These are phyloP conservation scores for Diatrype stigma DNA, from an alignment of 2,329 filamentous ascomycete species.

Conservation along the genomic window DNA sequence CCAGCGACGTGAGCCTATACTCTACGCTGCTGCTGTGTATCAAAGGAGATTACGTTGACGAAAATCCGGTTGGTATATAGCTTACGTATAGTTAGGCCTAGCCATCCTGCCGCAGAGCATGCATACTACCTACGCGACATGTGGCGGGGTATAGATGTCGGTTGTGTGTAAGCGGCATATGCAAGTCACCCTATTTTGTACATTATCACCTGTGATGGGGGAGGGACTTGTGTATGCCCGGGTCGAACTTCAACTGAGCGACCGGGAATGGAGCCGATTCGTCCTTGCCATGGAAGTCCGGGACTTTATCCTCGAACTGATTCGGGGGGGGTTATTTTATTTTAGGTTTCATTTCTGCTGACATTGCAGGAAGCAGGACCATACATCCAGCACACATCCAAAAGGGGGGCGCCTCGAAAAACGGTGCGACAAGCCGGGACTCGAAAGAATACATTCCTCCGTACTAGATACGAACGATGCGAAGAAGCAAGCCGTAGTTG, in stretches of 20 bases:
- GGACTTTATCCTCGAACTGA: not conserved
- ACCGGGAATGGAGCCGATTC: not conserved
- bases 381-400: not conserved
- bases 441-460: not conserved
- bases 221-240: not conserved
- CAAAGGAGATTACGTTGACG: not conserved
- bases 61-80: no score
- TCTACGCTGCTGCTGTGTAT: not conserved
- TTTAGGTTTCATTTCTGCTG: not conserved
- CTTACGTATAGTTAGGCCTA: not conserved
- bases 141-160: not conserved
- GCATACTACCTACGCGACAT: not conserved
- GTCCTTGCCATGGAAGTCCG: not conserved
- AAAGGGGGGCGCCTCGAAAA: not conserved
- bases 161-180: not conserved
- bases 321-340: no score
- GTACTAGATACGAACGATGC: no score
- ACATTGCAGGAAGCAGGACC: not conserved
- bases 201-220: not conserved
- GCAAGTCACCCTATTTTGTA: conserved; percentile 1
- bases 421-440: not conserved
- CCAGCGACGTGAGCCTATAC: not conserved
- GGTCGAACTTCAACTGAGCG: not conserved
- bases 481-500: no score
- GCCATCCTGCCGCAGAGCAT: not conserved